phyloP scores from a whole-genome alignment of 169 alveolate genomes.

The Cryptosporidium sp. region DNA sequence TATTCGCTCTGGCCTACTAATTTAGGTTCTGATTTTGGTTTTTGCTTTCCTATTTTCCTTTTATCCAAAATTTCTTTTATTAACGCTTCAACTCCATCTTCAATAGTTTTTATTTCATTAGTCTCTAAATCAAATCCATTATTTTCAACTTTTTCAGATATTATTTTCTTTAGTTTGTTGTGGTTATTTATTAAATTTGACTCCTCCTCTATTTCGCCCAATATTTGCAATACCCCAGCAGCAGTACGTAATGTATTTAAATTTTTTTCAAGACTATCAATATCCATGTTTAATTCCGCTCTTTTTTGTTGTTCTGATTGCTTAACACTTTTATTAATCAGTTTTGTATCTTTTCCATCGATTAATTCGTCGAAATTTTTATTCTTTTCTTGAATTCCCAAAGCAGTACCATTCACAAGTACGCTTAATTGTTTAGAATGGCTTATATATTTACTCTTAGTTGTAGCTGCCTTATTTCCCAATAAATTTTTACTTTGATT shows the following conservation, averaged over 20 bases:
- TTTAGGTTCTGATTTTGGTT: not conserved
- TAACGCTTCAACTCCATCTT: slow-evolving; percentile 42
- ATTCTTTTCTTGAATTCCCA: slow-evolving; percentile 1
- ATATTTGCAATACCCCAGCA: slow-evolving; percentile 52
- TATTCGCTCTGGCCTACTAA: not conserved
- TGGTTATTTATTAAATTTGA: slow-evolving; percentile 18
- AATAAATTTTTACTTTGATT: not conserved
- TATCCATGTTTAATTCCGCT: slow-evolving; percentile 2
- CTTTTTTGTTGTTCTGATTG: not conserved
- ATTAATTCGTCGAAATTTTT: not conserved
- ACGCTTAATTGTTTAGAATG: not conserved
- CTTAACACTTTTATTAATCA: not conserved
- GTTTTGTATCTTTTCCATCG: not conserved
- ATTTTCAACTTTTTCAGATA: slow-evolving; percentile 1
- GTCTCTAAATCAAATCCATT: slow-evolving; percentile 22
- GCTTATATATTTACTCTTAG: not conserved
- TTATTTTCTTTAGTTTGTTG: slow-evolving; percentile 14
- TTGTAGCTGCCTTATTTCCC: not conserved
- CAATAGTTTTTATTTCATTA: slow-evolving; percentile 25
- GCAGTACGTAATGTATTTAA: slow-evolving; percentile 37
- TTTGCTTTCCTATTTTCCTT: slow-evolving; percentile 28
- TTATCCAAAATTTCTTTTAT: slow-evolving; percentile 54
- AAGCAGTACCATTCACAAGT: not conserved
- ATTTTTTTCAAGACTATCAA: not conserved
- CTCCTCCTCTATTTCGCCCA: slow-evolving; percentile 32